These are phyloP conservation scores for Candida tibetensis DNA, from an alignment of 805 yeast genomes.

Conservation along the genomic window DNA sequence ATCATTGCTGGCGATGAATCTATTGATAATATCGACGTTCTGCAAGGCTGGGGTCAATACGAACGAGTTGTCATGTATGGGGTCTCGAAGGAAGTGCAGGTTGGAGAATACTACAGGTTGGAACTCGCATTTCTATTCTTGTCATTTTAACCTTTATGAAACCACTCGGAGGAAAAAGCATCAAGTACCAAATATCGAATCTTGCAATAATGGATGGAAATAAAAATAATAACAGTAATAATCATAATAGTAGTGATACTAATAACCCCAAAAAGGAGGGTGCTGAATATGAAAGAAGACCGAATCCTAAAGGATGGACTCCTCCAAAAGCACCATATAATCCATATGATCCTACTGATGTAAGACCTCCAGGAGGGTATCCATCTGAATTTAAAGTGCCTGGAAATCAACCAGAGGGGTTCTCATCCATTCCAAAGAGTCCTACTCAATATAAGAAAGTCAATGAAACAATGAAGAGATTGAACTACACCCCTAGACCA, in stretches of 20 bases:
- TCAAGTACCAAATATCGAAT: no score
- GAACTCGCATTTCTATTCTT: no score
- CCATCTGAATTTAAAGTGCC: slow-evolving; percentile 79
- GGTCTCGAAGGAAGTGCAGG: no score
- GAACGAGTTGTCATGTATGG: no score
- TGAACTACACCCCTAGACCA: slow-evolving; percentile 79
- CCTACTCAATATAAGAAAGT: slow-evolving; percentile 67
- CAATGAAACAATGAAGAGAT: slow-evolving; percentile 67
- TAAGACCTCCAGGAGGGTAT: slow-evolving; percentile 78
- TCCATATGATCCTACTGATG: slow-evolving; percentile 77
- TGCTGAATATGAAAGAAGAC: slow-evolving; percentile 51
- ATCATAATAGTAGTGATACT: neutral
- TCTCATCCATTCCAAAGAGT: slow-evolving; percentile 58
- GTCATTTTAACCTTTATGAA: no score
- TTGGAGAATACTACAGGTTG: no score
- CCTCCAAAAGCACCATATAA: slow-evolving; percentile 83
- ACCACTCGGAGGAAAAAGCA: no score
- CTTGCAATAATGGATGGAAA: neutral
- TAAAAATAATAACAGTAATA: neutral
- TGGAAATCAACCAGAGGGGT: slow-evolving; percentile 52
- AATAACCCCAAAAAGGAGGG: neutral
- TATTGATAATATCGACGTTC: no score
- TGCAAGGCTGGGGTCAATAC: no score
- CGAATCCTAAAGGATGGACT: slow-evolving; percentile 77
- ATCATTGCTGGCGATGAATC: neutral